Evolutionary conservation across 1,139 yeast genomes (phyloP), one percentile per base, ranked within the genome.

Genomic region (Yamadazyma sp.): DNA sequence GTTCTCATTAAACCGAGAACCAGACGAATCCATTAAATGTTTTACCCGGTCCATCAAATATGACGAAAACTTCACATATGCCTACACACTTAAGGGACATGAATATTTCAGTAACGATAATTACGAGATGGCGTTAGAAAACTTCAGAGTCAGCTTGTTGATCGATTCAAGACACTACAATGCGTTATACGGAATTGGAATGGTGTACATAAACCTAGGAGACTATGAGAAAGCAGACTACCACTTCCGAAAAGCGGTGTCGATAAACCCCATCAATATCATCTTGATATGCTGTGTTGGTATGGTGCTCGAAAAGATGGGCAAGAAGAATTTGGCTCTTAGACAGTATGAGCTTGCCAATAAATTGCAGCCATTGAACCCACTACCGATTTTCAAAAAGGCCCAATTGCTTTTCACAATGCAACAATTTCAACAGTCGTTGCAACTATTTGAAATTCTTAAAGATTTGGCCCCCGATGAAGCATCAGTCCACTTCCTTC

Each of bases 141-240:
- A 87, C 46, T 94, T 89, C 70, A 66, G 97, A 29, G 70, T 75
- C 44, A 94, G 97, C 8, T 71, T 92, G 33, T 65, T 85, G 13
- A 73, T 82, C 32, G 96, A 92, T 53, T 73, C 83, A 35, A 73
- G 92, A 42, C 97, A 89, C 58, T 92, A 90, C 60, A 92, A 92
- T 62, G 97, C 98, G 0, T 80, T 92, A 54, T 94, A 92, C 54
- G 98, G 98, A 16, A 77, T 94, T 42, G 98, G 98, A 6, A 89
- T 89, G 95, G 95, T 90, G 29, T 86, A 85, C 58, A 75, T 89
- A 58, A 86, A 89, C 52, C 65, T 89, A 38, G 97, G 97, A 3
- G 90, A 88, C 52, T 81, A 81, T 52, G 80, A 76, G 32, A 80
- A 82, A 53, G 96, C 98, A 0, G 92, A 89, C 52, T 77, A 81